A percentile compares a stretch with the other conserved stretches of the same genome.
phyloP scores from a whole-genome alignment of 768 basidiomycete genomes.

The Lactarius vividus region DNA sequence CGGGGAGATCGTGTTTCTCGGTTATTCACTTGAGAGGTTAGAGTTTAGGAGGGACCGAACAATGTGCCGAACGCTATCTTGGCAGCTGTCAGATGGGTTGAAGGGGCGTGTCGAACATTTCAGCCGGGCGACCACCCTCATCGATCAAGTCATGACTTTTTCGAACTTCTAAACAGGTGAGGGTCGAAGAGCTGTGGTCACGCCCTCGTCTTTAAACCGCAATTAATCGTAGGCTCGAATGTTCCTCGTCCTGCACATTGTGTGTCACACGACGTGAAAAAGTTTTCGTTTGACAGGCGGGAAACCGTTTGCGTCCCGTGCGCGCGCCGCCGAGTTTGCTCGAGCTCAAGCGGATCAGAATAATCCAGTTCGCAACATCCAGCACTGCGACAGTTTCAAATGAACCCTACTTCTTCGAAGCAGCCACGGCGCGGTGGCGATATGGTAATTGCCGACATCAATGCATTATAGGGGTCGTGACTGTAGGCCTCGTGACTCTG shows the following conservation, averaged over 20 bases:
- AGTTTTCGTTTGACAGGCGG: conserved; percentile 6
- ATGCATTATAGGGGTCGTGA: conserved; percentile 1
- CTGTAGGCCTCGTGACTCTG: conserved; percentile 1
- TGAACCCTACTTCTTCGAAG: neutral
- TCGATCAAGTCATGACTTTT: conserved; percentile 12
- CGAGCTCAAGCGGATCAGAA: neutral
- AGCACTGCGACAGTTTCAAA: neutral
- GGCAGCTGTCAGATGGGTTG: conserved; percentile 24
- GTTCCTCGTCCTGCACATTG: conserved; percentile 1
- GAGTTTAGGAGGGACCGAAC: conserved; percentile 2
- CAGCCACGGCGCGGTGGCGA: conserved; percentile 1
- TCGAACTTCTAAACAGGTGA: conserved; percentile 13
- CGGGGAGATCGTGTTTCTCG: neutral
- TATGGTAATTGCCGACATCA: conserved; percentile 11
- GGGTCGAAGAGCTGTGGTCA: conserved; percentile 16
- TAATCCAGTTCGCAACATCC: neutral
- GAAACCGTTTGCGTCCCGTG: neutral
- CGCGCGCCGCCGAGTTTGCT: neutral
- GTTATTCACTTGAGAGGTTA: neutral
- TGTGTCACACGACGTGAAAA: conserved; percentile 11
- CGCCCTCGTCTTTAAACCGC: conserved; percentile 14
- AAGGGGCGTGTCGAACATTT: conserved; percentile 9
- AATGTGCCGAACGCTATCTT: conserved; percentile 15
- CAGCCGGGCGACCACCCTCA: conserved; percentile 4
- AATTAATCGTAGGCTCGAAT: conserved; percentile 15